These are phyloP conservation scores for Kazachstania psychrophila DNA, from an alignment of 805 yeast genomes.

Conservation along the genomic window DNA sequence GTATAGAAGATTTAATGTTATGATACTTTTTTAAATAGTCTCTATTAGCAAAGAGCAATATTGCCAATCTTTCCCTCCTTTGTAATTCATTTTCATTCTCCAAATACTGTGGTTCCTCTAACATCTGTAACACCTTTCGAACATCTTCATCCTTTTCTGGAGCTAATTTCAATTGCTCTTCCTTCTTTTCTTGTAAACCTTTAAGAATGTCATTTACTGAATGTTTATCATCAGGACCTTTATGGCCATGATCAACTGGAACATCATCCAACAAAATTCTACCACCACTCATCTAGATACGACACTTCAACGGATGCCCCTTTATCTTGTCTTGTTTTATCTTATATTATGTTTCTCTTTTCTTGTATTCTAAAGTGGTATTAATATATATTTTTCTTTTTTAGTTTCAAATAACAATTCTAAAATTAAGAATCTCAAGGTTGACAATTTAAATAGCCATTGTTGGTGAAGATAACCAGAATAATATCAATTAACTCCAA, in stretches of 20 bases:
- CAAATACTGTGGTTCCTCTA: slow-evolving; percentile 49
- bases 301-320: too few relatives aligned
- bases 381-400: too few relatives aligned
- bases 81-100: slow-evolving; percentile 53
- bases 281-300: not conserved
- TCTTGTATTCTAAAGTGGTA: too few relatives aligned
- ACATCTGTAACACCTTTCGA: slow-evolving; percentile 34
- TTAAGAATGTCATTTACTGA: slow-evolving; percentile 22
- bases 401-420: too few relatives aligned
- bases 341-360: too few relatives aligned
- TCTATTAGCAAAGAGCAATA: slow-evolving; percentile 33
- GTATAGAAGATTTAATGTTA: not conserved
- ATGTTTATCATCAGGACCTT: slow-evolving; percentile 14
- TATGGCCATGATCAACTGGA: slow-evolving; percentile 15
- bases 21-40: slow-evolving; percentile 14
- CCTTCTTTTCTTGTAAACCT: slow-evolving; percentile 11
- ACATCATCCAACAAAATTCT: slow-evolving; percentile 16
- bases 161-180: slow-evolving; percentile 27
- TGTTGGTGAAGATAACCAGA: too few relatives aligned
- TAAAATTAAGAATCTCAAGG: too few relatives aligned
- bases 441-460: too few relatives aligned
- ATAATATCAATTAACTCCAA: too few relatives aligned
- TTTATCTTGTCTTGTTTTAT: too few relatives aligned
- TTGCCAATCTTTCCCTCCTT: slow-evolving; percentile 51
- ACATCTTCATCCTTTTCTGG: slow-evolving; percentile 68